Percentiles rank a stretch among this genome's conserved stretches.
Evolutionary conservation across 2,329 filamentous ascomycete genomes (phyloP).

Genomic region (Lasiodiplodia sp.): DNA sequence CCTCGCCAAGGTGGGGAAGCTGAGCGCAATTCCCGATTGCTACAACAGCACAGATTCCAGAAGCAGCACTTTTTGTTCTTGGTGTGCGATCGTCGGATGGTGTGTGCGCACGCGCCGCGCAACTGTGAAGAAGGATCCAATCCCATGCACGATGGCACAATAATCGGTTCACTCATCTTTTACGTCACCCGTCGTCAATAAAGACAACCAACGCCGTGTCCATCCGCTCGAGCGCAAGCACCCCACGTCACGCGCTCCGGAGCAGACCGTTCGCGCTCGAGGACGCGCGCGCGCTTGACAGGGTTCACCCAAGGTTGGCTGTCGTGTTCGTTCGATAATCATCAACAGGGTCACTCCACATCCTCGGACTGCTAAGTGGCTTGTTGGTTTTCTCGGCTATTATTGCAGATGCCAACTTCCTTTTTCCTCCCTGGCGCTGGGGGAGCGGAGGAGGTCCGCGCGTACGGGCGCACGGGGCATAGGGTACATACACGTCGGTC

Average conservation of each 20-base stretch:
- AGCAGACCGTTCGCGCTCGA: background rate
- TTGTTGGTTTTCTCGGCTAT: background rate
- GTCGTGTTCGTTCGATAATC: background rate
- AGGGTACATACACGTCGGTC: no score
- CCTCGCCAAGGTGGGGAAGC: background rate
- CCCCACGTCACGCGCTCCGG: background rate
- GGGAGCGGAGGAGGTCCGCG: no score
- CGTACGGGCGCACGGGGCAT: no score
- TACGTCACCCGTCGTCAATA: background rate
- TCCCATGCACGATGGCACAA: background rate
- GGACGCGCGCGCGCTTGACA: background rate
- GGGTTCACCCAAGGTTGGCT: background rate
- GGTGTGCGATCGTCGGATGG: background rate
- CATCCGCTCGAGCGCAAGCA: background rate
- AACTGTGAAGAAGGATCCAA: background rate
- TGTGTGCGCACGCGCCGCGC: background rate
- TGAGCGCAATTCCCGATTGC: background rate
- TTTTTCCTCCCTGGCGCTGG: background rate
- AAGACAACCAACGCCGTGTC: background rate
- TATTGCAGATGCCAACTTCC: background rate
- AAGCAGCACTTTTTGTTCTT: background rate
- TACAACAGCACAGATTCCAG: background rate
- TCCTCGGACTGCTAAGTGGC: background rate
- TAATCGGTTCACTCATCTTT: background rate
- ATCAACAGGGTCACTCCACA: background rate